Percentiles rank a stretch among this genome's conserved stretches.
Evolutionary conservation across 1,284 basidiomycete genomes (phyloP).

Genomic region (Cryptococcus sp.): DNA sequence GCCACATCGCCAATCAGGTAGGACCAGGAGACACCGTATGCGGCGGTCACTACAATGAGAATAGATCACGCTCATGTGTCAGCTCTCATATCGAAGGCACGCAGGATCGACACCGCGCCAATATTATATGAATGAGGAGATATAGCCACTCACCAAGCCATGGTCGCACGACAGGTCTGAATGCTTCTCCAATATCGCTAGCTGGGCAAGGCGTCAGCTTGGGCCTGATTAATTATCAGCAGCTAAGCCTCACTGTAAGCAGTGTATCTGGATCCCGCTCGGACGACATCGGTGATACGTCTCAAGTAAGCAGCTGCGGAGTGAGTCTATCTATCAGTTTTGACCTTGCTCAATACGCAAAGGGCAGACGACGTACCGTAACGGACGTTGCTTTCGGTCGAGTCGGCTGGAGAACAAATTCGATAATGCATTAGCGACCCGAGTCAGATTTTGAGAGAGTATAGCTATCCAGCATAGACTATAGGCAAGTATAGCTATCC

Average conservation of each 20-base stretch:
- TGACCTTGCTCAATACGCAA: background rate
- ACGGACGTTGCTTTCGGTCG: constrained; percentile 51
- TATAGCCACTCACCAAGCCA: constrained; percentile 57
- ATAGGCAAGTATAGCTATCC: too few relatives aligned
- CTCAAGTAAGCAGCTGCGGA: constrained; percentile 75
- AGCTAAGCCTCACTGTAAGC: constrained; percentile 65
- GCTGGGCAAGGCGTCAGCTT: constrained; percentile 57
- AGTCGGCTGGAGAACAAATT: constrained; percentile 39
- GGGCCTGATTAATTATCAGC: background rate
- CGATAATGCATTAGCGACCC: too few relatives aligned
- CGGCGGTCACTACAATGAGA: constrained; percentile 50
- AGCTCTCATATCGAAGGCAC: too few relatives aligned
- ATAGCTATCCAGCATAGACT: too few relatives aligned
- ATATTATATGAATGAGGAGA: too few relatives aligned
- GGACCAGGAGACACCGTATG: constrained; percentile 84
- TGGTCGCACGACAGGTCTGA: constrained; percentile 81
- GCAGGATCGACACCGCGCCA: too few relatives aligned
- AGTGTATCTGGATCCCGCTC: constrained; percentile 73
- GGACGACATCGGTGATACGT: constrained; percentile 71
- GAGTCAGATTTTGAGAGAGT: too few relatives aligned
- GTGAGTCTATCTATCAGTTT: constrained; percentile 4
- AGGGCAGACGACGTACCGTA: constrained; percentile 38
- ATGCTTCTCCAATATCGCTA: constrained; percentile 89
- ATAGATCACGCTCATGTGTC: too few relatives aligned
- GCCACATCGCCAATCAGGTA: constrained; percentile 74